Conservation (phyloP, 78 protist genomes). For the Acrasis kona region DNA sequence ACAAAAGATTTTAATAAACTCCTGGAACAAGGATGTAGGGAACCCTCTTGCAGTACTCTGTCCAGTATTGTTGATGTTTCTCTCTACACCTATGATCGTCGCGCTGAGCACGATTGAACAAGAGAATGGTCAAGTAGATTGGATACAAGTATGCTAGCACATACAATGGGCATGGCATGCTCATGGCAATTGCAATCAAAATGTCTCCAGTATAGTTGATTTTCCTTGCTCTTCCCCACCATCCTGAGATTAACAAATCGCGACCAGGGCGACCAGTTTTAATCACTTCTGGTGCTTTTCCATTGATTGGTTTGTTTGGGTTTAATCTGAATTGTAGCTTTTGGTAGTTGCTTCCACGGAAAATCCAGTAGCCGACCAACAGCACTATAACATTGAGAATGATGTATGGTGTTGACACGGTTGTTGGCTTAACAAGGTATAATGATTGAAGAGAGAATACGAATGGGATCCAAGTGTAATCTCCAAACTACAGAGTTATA, state of each 20-base stretch:
- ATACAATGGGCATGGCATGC: slow-evolving; percentile 38
- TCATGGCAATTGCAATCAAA: slow-evolving; percentile 55
- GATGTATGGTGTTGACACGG: background rate
- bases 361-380: slow-evolving; percentile 55
- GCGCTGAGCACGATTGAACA: slow-evolving; percentile 73
- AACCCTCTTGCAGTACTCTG: slow-evolving; percentile 54
- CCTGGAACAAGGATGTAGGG: slow-evolving; percentile 66
- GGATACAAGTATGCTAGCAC: slow-evolving; percentile 57
- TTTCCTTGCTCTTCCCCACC: slow-evolving; percentile 90
- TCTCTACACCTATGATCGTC: slow-evolving; percentile 68
- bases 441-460: background rate
- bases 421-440: background rate
- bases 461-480: background rate
- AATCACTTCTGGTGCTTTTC: background rate
- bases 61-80: slow-evolving; percentile 84
- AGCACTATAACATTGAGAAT: background rate
- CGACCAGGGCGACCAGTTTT: slow-evolving; percentile 9
- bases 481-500: background rate
- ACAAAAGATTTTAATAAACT: slow-evolving; percentile 35
- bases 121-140: slow-evolving; percentile 68
- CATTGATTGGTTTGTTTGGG: slow-evolving; percentile 30
- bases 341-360: slow-evolving; percentile 73
- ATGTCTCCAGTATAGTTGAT: slow-evolving; percentile 84
- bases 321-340: slow-evolving; percentile 73
- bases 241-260: slow-evolving; percentile 62